Evolutionary conservation across 208 protist genomes (phyloP).

Genomic region (Crithidia brevicula): DNA sequence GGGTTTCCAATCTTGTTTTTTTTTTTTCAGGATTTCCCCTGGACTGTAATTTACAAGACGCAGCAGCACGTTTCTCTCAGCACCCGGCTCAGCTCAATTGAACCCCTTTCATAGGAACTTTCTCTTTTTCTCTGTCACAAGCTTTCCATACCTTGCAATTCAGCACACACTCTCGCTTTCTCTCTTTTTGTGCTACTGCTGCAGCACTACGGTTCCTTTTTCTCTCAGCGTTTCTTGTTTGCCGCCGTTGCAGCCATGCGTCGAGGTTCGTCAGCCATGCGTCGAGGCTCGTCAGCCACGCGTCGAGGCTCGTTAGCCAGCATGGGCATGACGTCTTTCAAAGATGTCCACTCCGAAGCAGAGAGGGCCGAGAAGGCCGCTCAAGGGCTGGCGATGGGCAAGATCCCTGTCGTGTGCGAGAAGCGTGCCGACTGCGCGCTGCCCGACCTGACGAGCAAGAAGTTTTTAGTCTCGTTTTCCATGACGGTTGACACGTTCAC

Average conservation of each 20-base stretch:
- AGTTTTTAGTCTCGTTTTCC: conserved; percentile 40
- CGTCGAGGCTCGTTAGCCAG: conserved; percentile 3
- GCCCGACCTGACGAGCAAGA: conserved; percentile 86
- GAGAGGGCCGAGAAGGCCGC: conserved; percentile 49
- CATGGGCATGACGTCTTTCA: conserved; percentile 28
- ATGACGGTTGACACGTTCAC: conserved; percentile 34
- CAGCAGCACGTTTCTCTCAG: too few relatives aligned
- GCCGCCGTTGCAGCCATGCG: background rate
- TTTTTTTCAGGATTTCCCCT: background rate
- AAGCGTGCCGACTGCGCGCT: conserved; percentile 78
- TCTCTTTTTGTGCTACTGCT: background rate
- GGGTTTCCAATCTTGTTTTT: background rate
- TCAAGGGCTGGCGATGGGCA: conserved; percentile 30
- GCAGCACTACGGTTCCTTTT: background rate
- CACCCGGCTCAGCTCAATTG: too few relatives aligned
- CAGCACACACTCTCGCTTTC: too few relatives aligned
- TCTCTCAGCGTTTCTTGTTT: background rate
- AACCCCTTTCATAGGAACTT: too few relatives aligned
- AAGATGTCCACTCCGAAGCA: conserved; percentile 47
- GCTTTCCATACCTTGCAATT: too few relatives aligned
- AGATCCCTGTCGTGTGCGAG: conserved; percentile 87
- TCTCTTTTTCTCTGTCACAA: too few relatives aligned
- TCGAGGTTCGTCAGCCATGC: conserved; percentile 1
- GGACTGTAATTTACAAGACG: too few relatives aligned
- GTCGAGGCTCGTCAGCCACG: background rate